A percentile compares a stretch with the other conserved stretches of the same genome.
Evolutionary conservation across 257 asterid species (phyloP).

Genomic region (Knoxia roxburghii): DNA sequence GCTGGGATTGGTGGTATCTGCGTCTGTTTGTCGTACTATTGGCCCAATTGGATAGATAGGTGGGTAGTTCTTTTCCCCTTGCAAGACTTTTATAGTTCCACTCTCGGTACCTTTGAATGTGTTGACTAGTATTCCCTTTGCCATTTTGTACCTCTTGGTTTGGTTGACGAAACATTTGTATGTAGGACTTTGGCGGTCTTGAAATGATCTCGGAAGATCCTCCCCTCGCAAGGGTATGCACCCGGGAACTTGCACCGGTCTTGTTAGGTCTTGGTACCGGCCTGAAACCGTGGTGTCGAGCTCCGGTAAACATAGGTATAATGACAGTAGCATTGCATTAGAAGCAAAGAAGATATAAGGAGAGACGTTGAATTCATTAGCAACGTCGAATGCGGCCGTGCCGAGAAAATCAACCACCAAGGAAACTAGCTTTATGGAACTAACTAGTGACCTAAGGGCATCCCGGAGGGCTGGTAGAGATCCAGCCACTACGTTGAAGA

Average conservation of each 20-base stretch:
- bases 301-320: constrained; percentile 14
- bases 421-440: constrained; percentile 3
- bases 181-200: constrained; percentile 18
- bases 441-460: not conserved
- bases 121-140: constrained; percentile 25
- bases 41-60: constrained; percentile 25
- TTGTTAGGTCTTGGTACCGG: not conserved
- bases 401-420: constrained; percentile 22
- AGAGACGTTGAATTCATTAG: constrained; percentile 13
- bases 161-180: constrained; percentile 22
- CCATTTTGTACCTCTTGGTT: constrained; percentile 17
- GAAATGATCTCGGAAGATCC: constrained; percentile 15
- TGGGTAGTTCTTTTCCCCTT: constrained; percentile 1
- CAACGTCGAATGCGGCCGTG: constrained; percentile 25
- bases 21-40: not conserved
- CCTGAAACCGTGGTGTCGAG: constrained; percentile 10
- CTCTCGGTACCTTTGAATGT: constrained; percentile 22
- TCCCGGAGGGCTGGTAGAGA: constrained; percentile 13
- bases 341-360: constrained; percentile 21
- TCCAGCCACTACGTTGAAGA: constrained; percentile 8
- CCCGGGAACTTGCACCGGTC: constrained; percentile 19
- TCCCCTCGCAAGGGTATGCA: constrained; percentile 17
- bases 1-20: too few species aligned
- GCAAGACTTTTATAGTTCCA: constrained; percentile 11
- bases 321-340: constrained; percentile 15